phyloP scores from a whole-genome alignment of 805 yeast genomes.

The Monosporozyma siamensis region DNA sequence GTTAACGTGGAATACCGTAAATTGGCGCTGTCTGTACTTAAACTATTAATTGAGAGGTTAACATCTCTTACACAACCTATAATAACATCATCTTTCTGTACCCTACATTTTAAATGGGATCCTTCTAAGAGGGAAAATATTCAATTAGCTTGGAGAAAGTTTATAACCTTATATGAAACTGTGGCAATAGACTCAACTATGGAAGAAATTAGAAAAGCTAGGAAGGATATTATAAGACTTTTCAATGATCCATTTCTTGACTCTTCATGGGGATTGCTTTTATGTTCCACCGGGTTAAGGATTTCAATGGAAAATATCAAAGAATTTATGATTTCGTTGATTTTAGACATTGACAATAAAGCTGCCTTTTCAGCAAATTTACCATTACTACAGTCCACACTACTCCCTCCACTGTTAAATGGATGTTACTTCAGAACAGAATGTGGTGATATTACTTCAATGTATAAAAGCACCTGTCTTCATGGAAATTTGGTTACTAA shows the following conservation, averaged over 20 bases:
- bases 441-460: conserved; percentile 9
- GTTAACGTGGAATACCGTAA: conserved; percentile 59
- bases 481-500: conserved; percentile 45
- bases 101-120: conserved; percentile 13
- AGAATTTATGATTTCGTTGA: conserved; percentile 46
- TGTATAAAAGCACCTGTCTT: conserved; percentile 35
- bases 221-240: conserved; percentile 47
- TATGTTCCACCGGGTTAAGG: conserved; percentile 66
- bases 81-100: conserved; percentile 4
- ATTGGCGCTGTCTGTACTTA: conserved; percentile 55
- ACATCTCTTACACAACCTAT: conserved; percentile 5
- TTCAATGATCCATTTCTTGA: conserved; percentile 47
- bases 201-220: conserved; percentile 77
- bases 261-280: conserved; percentile 60
- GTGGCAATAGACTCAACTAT: conserved; percentile 76
- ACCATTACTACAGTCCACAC: conserved; percentile 30
- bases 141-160: conserved; percentile 55
- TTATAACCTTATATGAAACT: conserved; percentile 66
- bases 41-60: conserved; percentile 45
- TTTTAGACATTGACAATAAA: conserved; percentile 44
- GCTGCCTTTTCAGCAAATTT: conserved; percentile 38
- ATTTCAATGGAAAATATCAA: conserved; percentile 74
- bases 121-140: conserved; percentile 28
- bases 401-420: conserved; percentile 51
- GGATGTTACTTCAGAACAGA: conserved; percentile 52